Evolutionary conservation across 352 stramenopile genomes (phyloP).

Genomic region (Aphanomyces astaci): DNA sequence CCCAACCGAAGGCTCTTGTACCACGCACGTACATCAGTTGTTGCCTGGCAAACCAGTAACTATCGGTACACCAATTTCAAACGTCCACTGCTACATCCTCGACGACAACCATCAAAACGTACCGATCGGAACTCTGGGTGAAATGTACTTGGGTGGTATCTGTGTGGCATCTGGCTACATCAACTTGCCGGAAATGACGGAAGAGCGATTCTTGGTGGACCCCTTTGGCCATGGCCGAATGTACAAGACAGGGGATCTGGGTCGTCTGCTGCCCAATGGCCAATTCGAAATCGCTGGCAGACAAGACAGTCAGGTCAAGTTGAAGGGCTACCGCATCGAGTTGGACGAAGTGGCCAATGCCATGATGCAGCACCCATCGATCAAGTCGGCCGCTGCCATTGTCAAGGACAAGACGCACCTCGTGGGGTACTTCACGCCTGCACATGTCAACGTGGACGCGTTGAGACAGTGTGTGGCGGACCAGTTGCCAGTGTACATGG

Average conservation of each 20-base stretch:
- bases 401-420: constrained; percentile 89
- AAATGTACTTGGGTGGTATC: constrained; percentile 78
- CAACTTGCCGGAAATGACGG: constrained; percentile 66
- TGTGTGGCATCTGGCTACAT: constrained; percentile 80
- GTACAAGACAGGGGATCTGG: constrained; percentile 89
- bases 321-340: constrained; percentile 92
- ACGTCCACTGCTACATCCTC: constrained; percentile 68
- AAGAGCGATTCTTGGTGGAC: constrained; percentile 68
- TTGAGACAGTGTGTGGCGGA: constrained; percentile 63
- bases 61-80: constrained; percentile 55
- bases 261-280: constrained; percentile 82
- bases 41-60: constrained; percentile 23
- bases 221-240: constrained; percentile 66
- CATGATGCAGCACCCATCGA: constrained; percentile 72
- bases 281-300: constrained; percentile 89
- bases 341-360: constrained; percentile 86
- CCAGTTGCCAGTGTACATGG: constrained; percentile 75
- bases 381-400: constrained; percentile 86
- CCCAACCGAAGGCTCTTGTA: background rate
- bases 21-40: background rate
- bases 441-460: constrained; percentile 56
- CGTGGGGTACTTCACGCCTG: constrained; percentile 86
- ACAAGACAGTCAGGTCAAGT: constrained; percentile 95
- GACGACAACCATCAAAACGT: constrained; percentile 62
- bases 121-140: constrained; percentile 54